A percentile compares a stretch with the other conserved stretches of the same genome.
phyloP scores from a whole-genome alignment of 257 asterid genomes.

The Dorcoceras hygrometricum region DNA sequence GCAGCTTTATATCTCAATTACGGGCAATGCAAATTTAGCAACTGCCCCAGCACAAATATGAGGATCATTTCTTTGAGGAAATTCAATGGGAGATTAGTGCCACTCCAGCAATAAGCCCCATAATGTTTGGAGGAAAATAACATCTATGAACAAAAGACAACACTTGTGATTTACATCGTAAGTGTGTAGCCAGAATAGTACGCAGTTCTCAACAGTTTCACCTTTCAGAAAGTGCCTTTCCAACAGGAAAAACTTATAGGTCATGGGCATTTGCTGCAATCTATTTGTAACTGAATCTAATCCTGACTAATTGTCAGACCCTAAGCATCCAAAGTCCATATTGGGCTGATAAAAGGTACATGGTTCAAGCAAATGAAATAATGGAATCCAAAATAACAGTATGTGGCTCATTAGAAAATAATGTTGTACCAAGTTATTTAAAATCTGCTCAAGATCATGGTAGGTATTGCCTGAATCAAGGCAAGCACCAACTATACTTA shows the following conservation, averaged over 20 bases:
- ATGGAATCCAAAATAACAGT: not conserved
- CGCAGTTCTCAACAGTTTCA: not conserved
- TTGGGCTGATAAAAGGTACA: not conserved
- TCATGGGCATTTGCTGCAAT: not conserved
- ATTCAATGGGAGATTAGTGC: not conserved
- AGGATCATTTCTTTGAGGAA: not conserved
- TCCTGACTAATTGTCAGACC: not conserved
- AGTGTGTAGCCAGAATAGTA: not conserved
- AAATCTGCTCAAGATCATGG: not conserved
- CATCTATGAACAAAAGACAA: not conserved
- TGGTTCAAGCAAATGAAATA: constrained; percentile 5
- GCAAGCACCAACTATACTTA: not conserved
- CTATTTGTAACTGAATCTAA: not conserved
- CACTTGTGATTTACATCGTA: not conserved
- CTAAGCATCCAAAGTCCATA: constrained; percentile 2
- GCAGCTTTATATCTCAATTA: not conserved
- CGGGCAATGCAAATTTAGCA: not conserved
- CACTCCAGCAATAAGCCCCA: not conserved
- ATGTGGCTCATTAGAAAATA: not conserved
- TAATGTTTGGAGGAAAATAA: not conserved
- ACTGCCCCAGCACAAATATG: not conserved
- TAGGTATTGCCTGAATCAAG: not conserved
- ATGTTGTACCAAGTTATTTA: not conserved
- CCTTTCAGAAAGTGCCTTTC: not conserved
- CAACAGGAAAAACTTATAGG: not conserved